These are phyloP conservation scores for Glaciozyma martinii DNA, from an alignment of 768 basidiomycete genomes.

Conservation along the genomic window DNA sequence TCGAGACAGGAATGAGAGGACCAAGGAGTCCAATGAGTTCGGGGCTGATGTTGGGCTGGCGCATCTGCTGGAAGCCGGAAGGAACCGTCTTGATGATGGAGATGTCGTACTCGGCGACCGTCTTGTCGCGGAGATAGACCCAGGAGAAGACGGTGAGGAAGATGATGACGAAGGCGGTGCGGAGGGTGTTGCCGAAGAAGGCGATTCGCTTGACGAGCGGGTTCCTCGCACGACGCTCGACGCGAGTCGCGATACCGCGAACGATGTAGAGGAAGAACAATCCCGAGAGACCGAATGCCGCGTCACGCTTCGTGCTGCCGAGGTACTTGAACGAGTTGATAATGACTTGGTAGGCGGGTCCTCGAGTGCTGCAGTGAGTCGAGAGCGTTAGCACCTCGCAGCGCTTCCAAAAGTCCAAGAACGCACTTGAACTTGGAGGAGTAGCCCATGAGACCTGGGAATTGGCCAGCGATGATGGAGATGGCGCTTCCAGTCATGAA, in stretches of 20 bases:
- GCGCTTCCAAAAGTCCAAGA: too few relatives aligned
- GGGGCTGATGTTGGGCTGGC: slow-evolving; percentile 45
- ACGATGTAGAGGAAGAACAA: slow-evolving; percentile 53
- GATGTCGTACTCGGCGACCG: slow-evolving; percentile 49
- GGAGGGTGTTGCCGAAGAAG: slow-evolving; percentile 53
- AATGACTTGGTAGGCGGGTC: slow-evolving; percentile 61
- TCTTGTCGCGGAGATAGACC: slow-evolving; percentile 56
- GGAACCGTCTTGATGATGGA: slow-evolving; percentile 52
- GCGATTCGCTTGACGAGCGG: slow-evolving; percentile 60
- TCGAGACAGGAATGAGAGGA: slow-evolving; percentile 68
- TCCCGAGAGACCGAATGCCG: slow-evolving; percentile 62
- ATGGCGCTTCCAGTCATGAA: slow-evolving; percentile 97
- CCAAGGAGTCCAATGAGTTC: slow-evolving; percentile 43
- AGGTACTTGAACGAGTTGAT: slow-evolving; percentile 82
- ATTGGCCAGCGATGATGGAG: slow-evolving; percentile 76
- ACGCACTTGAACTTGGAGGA: slow-evolving; percentile 36
- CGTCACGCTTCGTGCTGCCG: slow-evolving; percentile 56
- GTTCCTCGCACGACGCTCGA: slow-evolving; percentile 48
- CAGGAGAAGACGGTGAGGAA: slow-evolving; percentile 49
- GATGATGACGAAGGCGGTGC: slow-evolving; percentile 34
- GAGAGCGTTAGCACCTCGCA: too few relatives aligned
- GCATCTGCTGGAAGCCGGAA: slow-evolving; percentile 54
- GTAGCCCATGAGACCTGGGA: slow-evolving; percentile 69
- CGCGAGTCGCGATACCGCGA: slow-evolving; percentile 49
- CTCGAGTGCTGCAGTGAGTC: slow-evolving; percentile 72